Evolutionary conservation across 805 yeast species (phyloP), one percentile per base, ranked within the genome.

Genomic region (Candida vartiovaarae): DNA sequence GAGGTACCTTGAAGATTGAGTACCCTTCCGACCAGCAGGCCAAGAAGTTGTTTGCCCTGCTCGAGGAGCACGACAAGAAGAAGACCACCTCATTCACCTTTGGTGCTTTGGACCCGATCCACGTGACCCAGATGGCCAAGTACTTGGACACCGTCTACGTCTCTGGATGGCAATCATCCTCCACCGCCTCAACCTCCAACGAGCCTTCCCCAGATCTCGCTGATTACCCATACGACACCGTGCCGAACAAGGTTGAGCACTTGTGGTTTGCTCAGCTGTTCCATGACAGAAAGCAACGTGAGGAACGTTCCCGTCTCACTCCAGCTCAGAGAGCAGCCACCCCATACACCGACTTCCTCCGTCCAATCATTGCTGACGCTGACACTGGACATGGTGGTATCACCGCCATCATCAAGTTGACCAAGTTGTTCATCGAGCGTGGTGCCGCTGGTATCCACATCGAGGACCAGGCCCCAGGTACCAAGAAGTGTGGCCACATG

Each of bases 361-460:
- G 96, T 58, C 99, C 99, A 46, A 87, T 91, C 56, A 76, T 91
- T 57, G 98, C 98, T 36, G 99, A 91, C 65, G 99, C 91, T 54
- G 99, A 91, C 69, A 93, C 98, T 46, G 99, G 99, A 56, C 98
- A 91, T 66, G 99, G 99, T 69, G 98, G 99, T 64, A 76, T 89
- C 57, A 90, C 98, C 47, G 98, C 98, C 45, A 88, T 88, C 55
- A 84, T 89, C 71, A 91, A 91, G 71, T 78, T 91, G 65, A 89
- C 96, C 59, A 91, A 91, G 73, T 75, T 91, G 80, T 91, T 91
- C 63, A 86, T 91, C 57, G 98, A 91, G 72, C 81, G 95, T 60
- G 98, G 98, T 67, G 99, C 98, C 45, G 97, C 98, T 47, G 98
- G 98, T 62, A 89, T 91, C 59, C 99, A 91, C 66, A 89, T 91